phyloP scores from a whole-genome alignment of 768 basidiomycete genomes.

The Mycena chlorophos region DNA sequence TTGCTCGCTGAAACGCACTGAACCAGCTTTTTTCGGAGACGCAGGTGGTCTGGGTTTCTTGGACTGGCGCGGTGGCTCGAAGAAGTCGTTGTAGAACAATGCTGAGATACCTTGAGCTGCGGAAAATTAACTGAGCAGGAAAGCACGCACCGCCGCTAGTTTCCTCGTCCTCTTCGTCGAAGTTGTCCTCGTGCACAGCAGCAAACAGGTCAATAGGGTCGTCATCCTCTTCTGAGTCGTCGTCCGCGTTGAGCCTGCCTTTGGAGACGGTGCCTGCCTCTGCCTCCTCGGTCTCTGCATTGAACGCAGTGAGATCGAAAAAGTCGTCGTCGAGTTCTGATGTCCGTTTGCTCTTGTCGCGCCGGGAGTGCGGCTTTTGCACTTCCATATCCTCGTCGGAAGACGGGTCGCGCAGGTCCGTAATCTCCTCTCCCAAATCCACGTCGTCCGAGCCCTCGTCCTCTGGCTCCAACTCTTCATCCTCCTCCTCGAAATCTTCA shows the following conservation, averaged over 20 bases:
- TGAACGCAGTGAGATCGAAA: constrained; percentile 87
- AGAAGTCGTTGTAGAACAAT: constrained; percentile 76
- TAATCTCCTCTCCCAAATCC: constrained; percentile 27
- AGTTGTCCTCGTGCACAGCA: constrained; percentile 46
- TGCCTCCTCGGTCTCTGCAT: constrained; percentile 76
- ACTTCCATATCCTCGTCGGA: constrained; percentile 39
- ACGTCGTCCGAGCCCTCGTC: constrained; percentile 31
- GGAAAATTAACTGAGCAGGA: not conserved
- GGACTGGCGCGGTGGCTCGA: constrained; percentile 55
- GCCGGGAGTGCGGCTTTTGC: constrained; percentile 28
- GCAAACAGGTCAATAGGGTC: constrained; percentile 69
- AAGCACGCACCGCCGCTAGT: constrained; percentile 41
- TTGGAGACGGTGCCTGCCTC: constrained; percentile 64
- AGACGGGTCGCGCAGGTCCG: constrained; percentile 38
- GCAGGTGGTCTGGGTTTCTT: constrained; percentile 24
- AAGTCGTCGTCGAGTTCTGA: constrained; percentile 82
- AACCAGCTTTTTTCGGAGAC: constrained; percentile 32
- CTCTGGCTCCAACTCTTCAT: constrained; percentile 29
- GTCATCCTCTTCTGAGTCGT: constrained; percentile 54
- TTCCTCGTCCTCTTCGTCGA: constrained; percentile 48
- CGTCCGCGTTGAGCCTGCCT: constrained; percentile 58
- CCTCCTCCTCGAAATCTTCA: constrained; percentile 37
- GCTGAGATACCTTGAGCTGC: constrained; percentile 39
- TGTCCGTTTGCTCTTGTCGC: constrained; percentile 28
- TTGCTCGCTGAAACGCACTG: constrained; percentile 78